Evolutionary conservation across 371 early-diverging fungal genomes (phyloP).

Genomic region (Mucor piriformis): DNA sequence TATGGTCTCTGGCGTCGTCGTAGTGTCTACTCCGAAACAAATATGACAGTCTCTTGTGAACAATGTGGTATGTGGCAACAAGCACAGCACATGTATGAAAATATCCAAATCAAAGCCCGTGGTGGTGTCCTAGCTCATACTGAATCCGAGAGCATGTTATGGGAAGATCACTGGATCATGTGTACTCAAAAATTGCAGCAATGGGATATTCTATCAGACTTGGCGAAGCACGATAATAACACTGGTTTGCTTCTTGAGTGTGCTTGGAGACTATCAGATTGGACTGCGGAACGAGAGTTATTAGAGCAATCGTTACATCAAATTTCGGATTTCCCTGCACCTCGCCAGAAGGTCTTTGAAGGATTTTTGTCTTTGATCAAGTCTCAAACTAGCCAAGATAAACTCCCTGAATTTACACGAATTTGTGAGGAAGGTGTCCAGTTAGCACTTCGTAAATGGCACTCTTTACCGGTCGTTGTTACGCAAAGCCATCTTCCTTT

Average conservation of each 20-base stretch:
- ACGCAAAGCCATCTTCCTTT: slow-evolving; percentile 85
- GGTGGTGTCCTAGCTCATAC: slow-evolving; percentile 87
- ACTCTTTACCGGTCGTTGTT: slow-evolving; percentile 79
- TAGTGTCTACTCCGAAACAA: slow-evolving; percentile 93
- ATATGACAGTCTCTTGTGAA: slow-evolving; percentile 94
- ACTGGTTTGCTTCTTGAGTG: slow-evolving; percentile 85
- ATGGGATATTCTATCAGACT: slow-evolving; percentile 97
- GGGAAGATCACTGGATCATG: slow-evolving; percentile 97
- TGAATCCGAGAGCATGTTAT: slow-evolving; percentile 96
- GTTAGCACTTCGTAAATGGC: slow-evolving; percentile 84
- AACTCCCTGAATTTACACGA: slow-evolving; percentile 74
- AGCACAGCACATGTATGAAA: slow-evolving; percentile 93
- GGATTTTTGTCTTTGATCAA: slow-evolving; percentile 80
- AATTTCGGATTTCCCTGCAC: slow-evolving; percentile 59
- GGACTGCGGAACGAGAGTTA: slow-evolving; percentile 79
- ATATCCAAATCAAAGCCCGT: slow-evolving; percentile 91
- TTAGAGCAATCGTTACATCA: slow-evolving; percentile 66
- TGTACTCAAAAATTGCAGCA: slow-evolving; percentile 95
- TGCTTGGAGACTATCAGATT: slow-evolving; percentile 92
- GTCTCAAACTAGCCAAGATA: slow-evolving; percentile 66
- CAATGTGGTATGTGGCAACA: slow-evolving; percentile 94
- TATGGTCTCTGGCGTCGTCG: slow-evolving; percentile 94
- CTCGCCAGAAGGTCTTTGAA: slow-evolving; percentile 85
- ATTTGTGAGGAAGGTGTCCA: slow-evolving; percentile 91
- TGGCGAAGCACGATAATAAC: slow-evolving; percentile 89